Evolutionary conservation across 2,329 filamentous ascomycete genomes (phyloP).

Genomic region (Colletotrichum tamarilloi): DNA sequence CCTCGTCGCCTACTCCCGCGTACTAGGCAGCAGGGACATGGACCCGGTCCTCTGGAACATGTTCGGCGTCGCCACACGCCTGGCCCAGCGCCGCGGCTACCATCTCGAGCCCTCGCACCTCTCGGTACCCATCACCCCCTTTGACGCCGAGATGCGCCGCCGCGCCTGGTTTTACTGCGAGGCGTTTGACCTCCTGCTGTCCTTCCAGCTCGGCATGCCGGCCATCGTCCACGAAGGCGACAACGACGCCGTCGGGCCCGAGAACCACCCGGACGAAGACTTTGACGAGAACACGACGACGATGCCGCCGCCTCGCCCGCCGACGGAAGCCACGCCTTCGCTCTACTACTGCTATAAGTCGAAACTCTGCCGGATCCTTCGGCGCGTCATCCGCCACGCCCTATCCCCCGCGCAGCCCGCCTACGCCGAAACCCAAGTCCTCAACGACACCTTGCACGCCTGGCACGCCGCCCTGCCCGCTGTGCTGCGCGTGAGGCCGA

Average conservation of each 20-base stretch:
- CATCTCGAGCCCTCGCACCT: conserved; percentile 60
- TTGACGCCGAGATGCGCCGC: conserved; percentile 63
- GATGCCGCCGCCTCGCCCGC: conserved; percentile 55
- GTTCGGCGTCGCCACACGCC: conserved; percentile 57
- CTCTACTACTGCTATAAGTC: conserved; percentile 57
- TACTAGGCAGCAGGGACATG: conserved; percentile 53
- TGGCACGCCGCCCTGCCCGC: conserved; percentile 52
- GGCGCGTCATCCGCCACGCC: conserved; percentile 55
- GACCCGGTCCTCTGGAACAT: conserved; percentile 60
- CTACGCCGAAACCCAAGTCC: conserved; percentile 47
- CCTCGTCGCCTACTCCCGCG: conserved; percentile 55
- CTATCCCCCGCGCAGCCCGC: conserved; percentile 49
- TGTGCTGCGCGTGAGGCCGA: conserved; percentile 53
- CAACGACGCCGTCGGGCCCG: conserved; percentile 57
- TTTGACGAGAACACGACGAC: conserved; percentile 59
- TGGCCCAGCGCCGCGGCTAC: conserved; percentile 64
- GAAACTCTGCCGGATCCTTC: conserved; percentile 54
- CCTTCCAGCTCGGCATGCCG: conserved; percentile 65
- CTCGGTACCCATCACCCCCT: conserved; percentile 53
- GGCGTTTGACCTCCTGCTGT: conserved; percentile 59
- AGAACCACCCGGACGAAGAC: conserved; percentile 61
- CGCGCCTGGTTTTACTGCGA: conserved; percentile 60
- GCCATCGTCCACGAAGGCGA: conserved; percentile 59
- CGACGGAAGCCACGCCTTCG: conserved; percentile 55
- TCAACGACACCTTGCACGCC: conserved; percentile 53